phyloP scores from a whole-genome alignment of 257 asterid genomes.

The Solanum commersonii region DNA sequence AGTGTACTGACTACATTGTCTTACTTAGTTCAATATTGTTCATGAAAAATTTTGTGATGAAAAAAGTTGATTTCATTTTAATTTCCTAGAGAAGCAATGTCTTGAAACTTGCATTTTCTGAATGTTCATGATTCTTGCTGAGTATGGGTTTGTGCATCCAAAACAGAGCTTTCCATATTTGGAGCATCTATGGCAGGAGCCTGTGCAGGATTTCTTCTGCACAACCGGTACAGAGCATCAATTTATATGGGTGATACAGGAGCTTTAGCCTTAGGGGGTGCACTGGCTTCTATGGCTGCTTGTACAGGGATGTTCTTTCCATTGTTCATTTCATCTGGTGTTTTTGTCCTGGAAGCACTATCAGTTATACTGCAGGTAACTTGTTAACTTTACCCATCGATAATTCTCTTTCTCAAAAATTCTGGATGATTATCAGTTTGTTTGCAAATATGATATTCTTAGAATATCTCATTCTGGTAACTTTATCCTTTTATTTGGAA shows the following conservation, averaged over 20 bases:
- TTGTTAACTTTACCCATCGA: not conserved
- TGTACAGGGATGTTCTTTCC: conserved; percentile 94
- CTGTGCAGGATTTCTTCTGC: conserved; percentile 82
- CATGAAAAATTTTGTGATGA: not conserved
- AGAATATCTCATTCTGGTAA: not conserved
- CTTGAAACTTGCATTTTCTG: not conserved
- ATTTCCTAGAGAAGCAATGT: not conserved
- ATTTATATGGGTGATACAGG: conserved; percentile 85
- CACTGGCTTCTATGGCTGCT: conserved; percentile 96
- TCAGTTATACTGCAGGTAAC: conserved; percentile 61
- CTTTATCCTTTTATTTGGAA: not conserved
- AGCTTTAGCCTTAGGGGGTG: conserved; percentile 86
- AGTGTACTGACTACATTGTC: not conserved
- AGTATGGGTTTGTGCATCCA: conserved; percentile 6
- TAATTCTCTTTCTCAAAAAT: not conserved
- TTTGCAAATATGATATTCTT: not conserved
- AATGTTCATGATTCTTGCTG: not conserved
- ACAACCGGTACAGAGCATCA: conserved; percentile 72
- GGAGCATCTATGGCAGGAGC: conserved; percentile 99
- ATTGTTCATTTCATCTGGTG: conserved; percentile 67
- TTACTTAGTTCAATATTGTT: not conserved
- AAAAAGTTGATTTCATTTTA: not conserved
- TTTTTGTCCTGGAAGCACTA: conserved; percentile 46
- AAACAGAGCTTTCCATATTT: conserved; percentile 70
- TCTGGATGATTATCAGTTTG: not conserved